Percentiles rank a stretch among this genome's conserved stretches.
These are phyloP conservation scores for Coniochaeta sp. DNA, from an alignment of 2,329 filamentous ascomycete genomes.

Conservation along the genomic window DNA sequence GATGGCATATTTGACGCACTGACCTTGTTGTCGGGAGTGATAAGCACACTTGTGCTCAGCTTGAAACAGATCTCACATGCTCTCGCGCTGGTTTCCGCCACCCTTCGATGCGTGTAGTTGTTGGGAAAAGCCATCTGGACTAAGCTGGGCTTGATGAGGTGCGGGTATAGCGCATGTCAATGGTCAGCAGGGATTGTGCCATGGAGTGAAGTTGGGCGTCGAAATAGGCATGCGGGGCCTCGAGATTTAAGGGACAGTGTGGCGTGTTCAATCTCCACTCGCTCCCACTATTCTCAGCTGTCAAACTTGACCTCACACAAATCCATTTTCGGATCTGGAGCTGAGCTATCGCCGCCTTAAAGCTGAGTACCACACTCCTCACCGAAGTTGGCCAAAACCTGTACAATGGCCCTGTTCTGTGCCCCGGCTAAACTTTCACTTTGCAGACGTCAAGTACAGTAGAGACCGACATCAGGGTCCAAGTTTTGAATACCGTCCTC, in stretches of 20 bases:
- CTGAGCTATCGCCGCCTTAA: too few species aligned
- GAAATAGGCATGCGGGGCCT: neutral
- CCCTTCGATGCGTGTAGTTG: constrained; percentile 75
- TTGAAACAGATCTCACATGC: constrained; percentile 91
- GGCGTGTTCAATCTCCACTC: neutral
- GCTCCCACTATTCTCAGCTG: too few species aligned
- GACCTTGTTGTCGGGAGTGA: constrained; percentile 86
- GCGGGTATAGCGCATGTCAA: neutral
- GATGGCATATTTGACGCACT: constrained; percentile 6
- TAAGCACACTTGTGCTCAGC: constrained; percentile 76
- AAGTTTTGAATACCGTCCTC: too few species aligned
- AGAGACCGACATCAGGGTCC: too few species aligned
- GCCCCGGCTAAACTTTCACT: neutral
- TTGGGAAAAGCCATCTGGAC: constrained; percentile 57
- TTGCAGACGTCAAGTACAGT: neutral
- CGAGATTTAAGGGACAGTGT: neutral
- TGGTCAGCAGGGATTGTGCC: neutral
- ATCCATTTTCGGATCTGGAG: too few species aligned
- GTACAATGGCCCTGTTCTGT: neutral
- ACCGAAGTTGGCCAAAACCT: neutral
- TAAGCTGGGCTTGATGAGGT: neutral
- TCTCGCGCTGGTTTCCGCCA: constrained; percentile 76
- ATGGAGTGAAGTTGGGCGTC: neutral
- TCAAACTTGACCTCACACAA: too few species aligned
- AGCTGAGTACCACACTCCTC: too few species aligned